Evolutionary conservation across 495 filamentous ascomycete species (phyloP), one percentile per base, ranked within the genome.

Genomic region (Amniculicola lignicola): DNA sequence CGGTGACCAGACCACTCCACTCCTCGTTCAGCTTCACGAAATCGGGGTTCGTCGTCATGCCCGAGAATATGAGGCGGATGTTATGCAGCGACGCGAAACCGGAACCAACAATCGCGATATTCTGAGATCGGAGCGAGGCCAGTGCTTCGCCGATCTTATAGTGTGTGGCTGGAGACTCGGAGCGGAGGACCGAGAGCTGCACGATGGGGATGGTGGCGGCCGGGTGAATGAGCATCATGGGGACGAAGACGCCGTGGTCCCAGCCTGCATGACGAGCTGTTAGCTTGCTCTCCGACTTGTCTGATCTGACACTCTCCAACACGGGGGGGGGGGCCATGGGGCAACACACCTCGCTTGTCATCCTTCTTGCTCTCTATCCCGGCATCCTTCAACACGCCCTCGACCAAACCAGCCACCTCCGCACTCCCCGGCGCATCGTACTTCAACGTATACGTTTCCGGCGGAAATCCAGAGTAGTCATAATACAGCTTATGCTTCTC

Each of bases 401-500:
- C 52, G 10, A 70, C 67, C 48, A 70, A 56, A 15, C 37, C 52
- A 21, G 73, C 73, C 15, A 75, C 62, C 40, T 73, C 69, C 1
- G 68, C 69, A 11, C 60, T 65, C 7, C 73, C 73, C 5, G 68
- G 67, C 9, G 71, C 72, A 51, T 70, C 65, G 46, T 75, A 74
- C 62, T 70, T 65, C 44, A 74, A 45, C 38, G 63, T 37, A 54
- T 75, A 75, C 18, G 65, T 48, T 54, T 71, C 70, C 9, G 58
- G 38, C 22, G 71, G 73, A 49, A 75, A 74, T 22, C 70, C 70
- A 43, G 61, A 64, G 59, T 73, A 75, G 55, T 75, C 73, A 51
- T 73, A 75, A n/a, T 54, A 56, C 15, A 75, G 60, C 28, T 64
- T 45, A 51, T 69, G 72, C 31, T 67, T 66, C 37, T 59, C 57